Conservation (phyloP, 2,329 filamentous ascomycete genomes). For the Chaetomiaceae sp. region DNA sequence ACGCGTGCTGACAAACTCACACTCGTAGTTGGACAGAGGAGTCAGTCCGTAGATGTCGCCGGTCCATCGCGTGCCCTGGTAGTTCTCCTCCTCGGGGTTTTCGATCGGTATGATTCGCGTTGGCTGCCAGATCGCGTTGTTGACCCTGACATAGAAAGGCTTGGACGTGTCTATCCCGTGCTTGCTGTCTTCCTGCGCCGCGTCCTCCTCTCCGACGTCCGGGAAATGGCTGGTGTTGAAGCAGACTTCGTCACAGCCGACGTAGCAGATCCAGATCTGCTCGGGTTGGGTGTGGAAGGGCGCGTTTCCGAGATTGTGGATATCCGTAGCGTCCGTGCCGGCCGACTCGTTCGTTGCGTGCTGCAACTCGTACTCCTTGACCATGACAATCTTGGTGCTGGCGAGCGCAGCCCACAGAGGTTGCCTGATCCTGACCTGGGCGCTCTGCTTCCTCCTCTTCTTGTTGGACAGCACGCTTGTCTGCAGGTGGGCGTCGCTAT, state of each 20-base stretch:
- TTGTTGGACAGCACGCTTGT: slow-evolving; percentile 59
- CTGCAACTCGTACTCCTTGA: slow-evolving; percentile 84
- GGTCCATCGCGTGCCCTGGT: slow-evolving; percentile 53
- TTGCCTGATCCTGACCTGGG: slow-evolving; percentile 82
- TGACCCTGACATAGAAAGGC: slow-evolving; percentile 72
- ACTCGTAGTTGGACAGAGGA: slow-evolving; percentile 69
- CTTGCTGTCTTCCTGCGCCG: slow-evolving; percentile 31
- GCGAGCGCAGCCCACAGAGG: slow-evolving; percentile 91
- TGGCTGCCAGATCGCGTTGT: slow-evolving; percentile 73
- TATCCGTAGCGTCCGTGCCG: slow-evolving; percentile 68
- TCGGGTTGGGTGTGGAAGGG: slow-evolving; percentile 64
- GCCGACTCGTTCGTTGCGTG: slow-evolving; percentile 67
- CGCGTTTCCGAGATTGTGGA: slow-evolving; percentile 70
- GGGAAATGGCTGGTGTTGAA: slow-evolving; percentile 66
- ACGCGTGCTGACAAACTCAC: slow-evolving; percentile 66
- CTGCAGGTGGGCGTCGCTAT: slow-evolving; percentile 47
- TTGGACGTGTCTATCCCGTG: slow-evolving; percentile 60
- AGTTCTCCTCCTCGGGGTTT: slow-evolving; percentile 30
- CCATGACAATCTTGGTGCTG: slow-evolving; percentile 92
- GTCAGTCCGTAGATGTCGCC: slow-evolving; percentile 65
- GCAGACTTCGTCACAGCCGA: slow-evolving; percentile 70
- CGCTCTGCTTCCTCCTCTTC: slow-evolving; percentile 85
- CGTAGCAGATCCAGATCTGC: slow-evolving; percentile 75
- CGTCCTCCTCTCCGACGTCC: slow-evolving; percentile 33
- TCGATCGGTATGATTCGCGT: slow-evolving; percentile 58